Base-by-base conservation (phyloP, 2,329 filamentous ascomycete species). In the Xylaria sp. region DNA sequence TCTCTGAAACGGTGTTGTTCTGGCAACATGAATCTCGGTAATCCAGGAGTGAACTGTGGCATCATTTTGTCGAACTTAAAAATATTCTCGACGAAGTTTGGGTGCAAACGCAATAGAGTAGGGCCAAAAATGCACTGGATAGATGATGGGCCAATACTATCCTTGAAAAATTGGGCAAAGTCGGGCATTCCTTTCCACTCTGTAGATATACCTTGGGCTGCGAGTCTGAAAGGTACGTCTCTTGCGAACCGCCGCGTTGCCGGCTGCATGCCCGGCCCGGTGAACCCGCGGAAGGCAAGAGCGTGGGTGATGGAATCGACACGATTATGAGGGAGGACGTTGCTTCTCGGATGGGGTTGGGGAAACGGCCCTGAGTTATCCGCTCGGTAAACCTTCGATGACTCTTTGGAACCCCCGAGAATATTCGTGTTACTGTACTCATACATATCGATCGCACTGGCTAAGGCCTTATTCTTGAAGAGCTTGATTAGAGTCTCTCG, bases 111-210 rank as follows among this genome's bases (percentile, higher is more conserved):
- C 11, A 74, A 7, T 24, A 74, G 8, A 0, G 62, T 57, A 34
- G 71, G 71, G 0, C 72, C 72, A 24, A 70, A 69, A n/a, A 74
- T 59, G 42, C 59, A 61, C 45, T 74, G 58, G 21, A 74, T 58
- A 12, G 64, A 54, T 2, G 71, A 67, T 1, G 62, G 42, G 1
- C 71, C 68, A n/a, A 73, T 61, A 11, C 32, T 68, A 0, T 67
- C 51, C 8, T 36, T 58, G 64, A 71, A 70, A 21, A 72, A 71
- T 12, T 65, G 48, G 4, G 39, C 50, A 56, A 71, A 69, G 45
- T 73, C 72, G 7, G 32, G 51, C 12, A 69, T 19, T 14, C 69
- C 64, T n/a, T 56, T 68, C 69, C 69, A 72, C 39, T 72, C 60
- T 27, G 32, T 53, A 30, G 68, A 34, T 36, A 71, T 65, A 5